Percentiles rank a stretch among this genome's conserved stretches.
phyloP scores from a whole-genome alignment of 2,329 filamentous ascomycete species.

The Pseudocercospora fijiensis region DNA sequence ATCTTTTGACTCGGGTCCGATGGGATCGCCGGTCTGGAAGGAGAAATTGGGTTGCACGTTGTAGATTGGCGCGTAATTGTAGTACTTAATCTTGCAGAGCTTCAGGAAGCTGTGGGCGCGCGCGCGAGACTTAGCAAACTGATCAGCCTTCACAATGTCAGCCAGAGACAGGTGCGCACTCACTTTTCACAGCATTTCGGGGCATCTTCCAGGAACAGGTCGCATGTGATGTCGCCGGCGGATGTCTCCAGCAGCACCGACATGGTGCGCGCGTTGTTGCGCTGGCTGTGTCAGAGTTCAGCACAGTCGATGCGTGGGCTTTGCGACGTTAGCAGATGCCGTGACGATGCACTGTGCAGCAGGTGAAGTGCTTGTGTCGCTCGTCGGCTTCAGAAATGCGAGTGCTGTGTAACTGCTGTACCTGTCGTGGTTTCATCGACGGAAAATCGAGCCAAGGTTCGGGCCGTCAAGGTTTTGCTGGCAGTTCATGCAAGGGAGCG shows the following conservation, averaged over 20 bases:
- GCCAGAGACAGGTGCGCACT: slow-evolving; percentile 45
- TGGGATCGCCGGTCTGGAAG: slow-evolving; percentile 91
- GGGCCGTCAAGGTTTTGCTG: background rate
- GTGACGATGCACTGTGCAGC: background rate
- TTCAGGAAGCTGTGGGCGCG: slow-evolving; percentile 76
- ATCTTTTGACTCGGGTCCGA: slow-evolving; percentile 77
- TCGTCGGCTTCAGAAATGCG: background rate
- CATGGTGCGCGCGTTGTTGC: slow-evolving; percentile 56
- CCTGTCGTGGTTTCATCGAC: background rate
- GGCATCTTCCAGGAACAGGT: slow-evolving; percentile 83
- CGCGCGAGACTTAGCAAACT: slow-evolving; percentile 52
- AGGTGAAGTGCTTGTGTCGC: background rate
- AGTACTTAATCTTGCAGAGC: slow-evolving; percentile 98
- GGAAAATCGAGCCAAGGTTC: background rate
- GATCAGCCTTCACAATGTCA: slow-evolving; percentile 53
- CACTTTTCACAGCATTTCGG: slow-evolving; percentile 95
- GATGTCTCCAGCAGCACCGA: slow-evolving; percentile 93
- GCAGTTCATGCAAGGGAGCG: slow-evolving; percentile 3
- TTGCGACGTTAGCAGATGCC: background rate
- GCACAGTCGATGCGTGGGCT: background rate
- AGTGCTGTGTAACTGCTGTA: background rate
- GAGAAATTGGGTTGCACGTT: slow-evolving; percentile 93
- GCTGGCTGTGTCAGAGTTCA: background rate
- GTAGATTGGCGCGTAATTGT: slow-evolving; percentile 93
- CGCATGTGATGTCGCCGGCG: slow-evolving; percentile 89